A percentile compares a stretch with the other conserved stretches of the same genome.
Conservation (phyloP, 108 stramenopile species). For the Skeletonema marinoi region DNA sequence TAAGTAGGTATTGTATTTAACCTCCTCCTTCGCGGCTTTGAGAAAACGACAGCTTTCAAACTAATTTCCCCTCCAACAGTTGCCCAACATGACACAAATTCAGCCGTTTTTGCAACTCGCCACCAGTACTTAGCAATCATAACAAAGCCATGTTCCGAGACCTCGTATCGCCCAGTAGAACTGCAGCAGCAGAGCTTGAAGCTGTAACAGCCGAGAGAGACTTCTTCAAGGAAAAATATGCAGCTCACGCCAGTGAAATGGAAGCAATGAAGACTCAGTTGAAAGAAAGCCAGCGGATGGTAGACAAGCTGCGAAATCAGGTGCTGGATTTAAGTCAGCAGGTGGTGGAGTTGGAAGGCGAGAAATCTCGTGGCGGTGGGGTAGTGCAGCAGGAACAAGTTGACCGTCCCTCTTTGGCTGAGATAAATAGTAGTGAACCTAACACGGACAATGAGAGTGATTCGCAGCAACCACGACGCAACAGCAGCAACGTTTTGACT, state of each 20-base stretch:
- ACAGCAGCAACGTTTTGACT: not conserved
- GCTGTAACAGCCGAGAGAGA: constrained; percentile 45
- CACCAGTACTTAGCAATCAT: not conserved
- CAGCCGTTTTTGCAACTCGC: too few species aligned
- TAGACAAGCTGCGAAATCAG: constrained; percentile 39
- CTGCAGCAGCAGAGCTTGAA: constrained; percentile 33
- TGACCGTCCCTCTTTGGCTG: not conserved
- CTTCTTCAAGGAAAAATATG: constrained; percentile 49
- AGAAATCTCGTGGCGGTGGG: not conserved
- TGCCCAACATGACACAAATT: too few species aligned
- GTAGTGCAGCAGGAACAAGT: not conserved
- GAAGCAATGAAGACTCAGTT: constrained; percentile 26
- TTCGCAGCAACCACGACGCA: not conserved
- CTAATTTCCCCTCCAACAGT: too few species aligned
- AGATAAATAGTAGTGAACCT: not conserved
- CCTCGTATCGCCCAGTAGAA: constrained; percentile 12
- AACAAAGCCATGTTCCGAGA: constrained; percentile 17
- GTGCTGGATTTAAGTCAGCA: constrained; percentile 24
- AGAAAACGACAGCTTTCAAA: too few species aligned
- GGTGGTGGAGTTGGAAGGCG: constrained; percentile 37
- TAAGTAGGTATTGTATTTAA: too few species aligned
- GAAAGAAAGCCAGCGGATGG: constrained; percentile 40
- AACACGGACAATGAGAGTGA: not conserved
- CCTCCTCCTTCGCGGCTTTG: too few species aligned
- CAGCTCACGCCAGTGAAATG: constrained; percentile 39